Conservation (phyloP, 352 stramenopile species). For the Pythium scleroteichum region DNA sequence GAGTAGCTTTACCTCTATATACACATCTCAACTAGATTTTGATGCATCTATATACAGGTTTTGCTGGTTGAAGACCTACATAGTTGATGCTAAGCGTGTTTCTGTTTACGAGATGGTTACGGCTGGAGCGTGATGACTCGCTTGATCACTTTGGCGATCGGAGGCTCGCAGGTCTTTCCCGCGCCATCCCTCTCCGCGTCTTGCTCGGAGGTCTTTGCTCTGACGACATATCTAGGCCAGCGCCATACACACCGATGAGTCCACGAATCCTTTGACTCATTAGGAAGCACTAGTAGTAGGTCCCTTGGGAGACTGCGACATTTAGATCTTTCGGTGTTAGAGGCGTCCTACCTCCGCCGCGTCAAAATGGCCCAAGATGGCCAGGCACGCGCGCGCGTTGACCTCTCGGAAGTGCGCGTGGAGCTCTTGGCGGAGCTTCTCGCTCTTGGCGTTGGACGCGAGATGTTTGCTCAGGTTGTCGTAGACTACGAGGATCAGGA, state of each 20-base stretch:
- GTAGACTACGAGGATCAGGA: constrained; percentile 80
- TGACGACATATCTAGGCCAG: no score
- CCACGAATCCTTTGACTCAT: no score
- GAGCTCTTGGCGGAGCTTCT: constrained; percentile 60
- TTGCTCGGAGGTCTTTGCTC: background rate
- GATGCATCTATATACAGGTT: no score
- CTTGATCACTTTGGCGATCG: no score
- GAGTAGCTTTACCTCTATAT: background rate
- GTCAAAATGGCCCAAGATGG: constrained; percentile 58
- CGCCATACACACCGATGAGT: no score
- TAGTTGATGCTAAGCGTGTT: background rate
- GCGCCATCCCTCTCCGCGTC: no score
- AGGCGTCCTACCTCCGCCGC: constrained; percentile 25
- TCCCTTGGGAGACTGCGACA: no score
- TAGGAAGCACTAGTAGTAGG: no score
- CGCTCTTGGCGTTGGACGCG: constrained; percentile 65
- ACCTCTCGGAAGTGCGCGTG: constrained; percentile 71
- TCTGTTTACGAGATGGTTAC: background rate
- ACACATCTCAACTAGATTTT: background rate
- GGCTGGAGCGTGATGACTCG: no score
- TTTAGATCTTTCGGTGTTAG: background rate
- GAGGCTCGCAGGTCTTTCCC: no score
- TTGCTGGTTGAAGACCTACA: no score
- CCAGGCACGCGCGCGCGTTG: constrained; percentile 63
- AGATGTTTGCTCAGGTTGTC: constrained; percentile 80